These are phyloP conservation scores for Aspergillus neoniger DNA, from an alignment of 2,329 filamentous ascomycete species.

Conservation along the genomic window DNA sequence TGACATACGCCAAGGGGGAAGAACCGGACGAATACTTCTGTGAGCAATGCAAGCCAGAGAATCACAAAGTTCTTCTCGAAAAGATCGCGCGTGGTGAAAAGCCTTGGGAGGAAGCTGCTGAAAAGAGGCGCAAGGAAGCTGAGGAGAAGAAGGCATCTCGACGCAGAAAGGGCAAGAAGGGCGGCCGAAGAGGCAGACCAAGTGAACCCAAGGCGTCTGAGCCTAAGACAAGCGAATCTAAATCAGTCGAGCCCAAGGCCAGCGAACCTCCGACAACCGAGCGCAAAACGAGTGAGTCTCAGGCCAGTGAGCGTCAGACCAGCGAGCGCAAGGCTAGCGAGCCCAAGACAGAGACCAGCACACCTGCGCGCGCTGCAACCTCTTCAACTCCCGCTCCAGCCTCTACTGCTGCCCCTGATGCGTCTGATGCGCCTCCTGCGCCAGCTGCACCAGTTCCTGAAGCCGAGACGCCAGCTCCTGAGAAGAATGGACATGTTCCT, in stretches of 20 bases:
- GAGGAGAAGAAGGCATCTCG: constrained; percentile 59
- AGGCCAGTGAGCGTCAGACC: not conserved
- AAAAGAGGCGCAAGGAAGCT: constrained; percentile 63
- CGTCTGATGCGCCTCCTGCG: constrained; percentile 12
- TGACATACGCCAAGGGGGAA: constrained; percentile 73
- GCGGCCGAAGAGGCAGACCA: constrained; percentile 62
- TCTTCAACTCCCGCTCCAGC: constrained; percentile 22
- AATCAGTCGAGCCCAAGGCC: not conserved
- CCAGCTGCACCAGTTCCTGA: constrained; percentile 20
- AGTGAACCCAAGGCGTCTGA: constrained; percentile 61
- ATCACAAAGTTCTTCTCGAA: constrained; percentile 78
- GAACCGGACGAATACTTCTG: constrained; percentile 87
- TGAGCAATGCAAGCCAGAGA: constrained; percentile 81
- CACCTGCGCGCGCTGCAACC: constrained; percentile 37
- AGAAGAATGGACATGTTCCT: constrained; percentile 30
- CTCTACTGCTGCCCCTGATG: constrained; percentile 25
- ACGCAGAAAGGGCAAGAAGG: constrained; percentile 58
- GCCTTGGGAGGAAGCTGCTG: constrained; percentile 76
- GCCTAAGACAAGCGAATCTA: constrained; percentile 51
- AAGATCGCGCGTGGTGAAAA: constrained; percentile 78
- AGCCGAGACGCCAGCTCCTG: constrained; percentile 23
- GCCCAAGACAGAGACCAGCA: constrained; percentile 48
- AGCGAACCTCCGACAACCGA: not conserved
- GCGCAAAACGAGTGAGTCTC: not conserved
- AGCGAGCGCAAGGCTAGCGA: constrained; percentile 45